Evolutionary conservation across 148 eudicot species (phyloP).

Genomic region (Fagopyrum homotropicum): DNA sequence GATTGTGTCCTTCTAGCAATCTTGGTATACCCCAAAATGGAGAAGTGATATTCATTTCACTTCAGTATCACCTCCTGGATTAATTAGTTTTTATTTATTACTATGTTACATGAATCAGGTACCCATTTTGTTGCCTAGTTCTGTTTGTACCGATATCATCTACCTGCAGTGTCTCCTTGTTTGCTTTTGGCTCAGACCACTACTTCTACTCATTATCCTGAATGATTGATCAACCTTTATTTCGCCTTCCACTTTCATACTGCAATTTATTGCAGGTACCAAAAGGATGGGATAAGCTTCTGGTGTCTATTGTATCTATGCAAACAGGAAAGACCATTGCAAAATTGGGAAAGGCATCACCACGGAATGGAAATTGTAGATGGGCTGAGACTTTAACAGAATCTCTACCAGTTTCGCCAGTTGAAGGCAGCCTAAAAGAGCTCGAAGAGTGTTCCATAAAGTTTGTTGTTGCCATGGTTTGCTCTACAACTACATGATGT

Average conservation of each 20-base stretch:
- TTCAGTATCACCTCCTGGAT: background rate
- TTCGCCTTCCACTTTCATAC: background rate
- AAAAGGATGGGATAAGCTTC: conserved; percentile 80
- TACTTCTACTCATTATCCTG: background rate
- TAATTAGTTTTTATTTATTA: background rate
- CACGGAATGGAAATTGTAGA: conserved; percentile 53
- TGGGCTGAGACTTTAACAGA: conserved; percentile 61
- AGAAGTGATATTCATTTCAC: conserved; percentile 1
- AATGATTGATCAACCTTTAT: background rate
- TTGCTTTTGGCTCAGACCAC: background rate
- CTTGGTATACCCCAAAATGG: background rate
- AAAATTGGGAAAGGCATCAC: conserved; percentile 48
- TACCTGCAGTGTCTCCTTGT: background rate
- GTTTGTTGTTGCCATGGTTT: conserved; percentile 61
- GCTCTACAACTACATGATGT: background rate
- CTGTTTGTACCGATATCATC: background rate
- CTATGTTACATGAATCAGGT: conserved; percentile 7
- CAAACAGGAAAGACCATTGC: conserved; percentile 61
- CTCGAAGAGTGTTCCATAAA: conserved; percentile 34
- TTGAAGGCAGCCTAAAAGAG: conserved; percentile 31
- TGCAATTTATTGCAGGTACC: conserved; percentile 46
- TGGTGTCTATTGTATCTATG: conserved; percentile 35
- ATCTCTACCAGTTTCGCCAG: conserved; percentile 37
- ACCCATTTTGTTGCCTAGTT: background rate
- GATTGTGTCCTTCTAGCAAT: background rate